These are phyloP conservation scores for Citrullus amarus DNA, from an alignment of 306 rosid species.

Conservation along the genomic window DNA sequence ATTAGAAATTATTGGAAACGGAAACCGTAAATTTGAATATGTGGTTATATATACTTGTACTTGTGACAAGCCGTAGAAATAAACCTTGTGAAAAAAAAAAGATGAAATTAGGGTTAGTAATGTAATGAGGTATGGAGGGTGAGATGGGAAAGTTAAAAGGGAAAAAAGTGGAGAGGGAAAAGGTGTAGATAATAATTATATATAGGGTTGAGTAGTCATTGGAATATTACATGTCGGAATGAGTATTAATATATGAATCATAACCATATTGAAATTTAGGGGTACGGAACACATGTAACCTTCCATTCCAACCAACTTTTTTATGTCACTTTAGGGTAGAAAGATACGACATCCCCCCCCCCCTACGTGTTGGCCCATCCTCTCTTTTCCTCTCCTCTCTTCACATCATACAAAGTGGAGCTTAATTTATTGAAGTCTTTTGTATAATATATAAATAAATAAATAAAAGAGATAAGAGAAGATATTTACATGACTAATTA, in stretches of 20 bases:
- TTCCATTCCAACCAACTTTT: not conserved
- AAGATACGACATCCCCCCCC: not conserved
- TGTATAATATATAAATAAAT: not conserved
- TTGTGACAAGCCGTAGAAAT: not conserved
- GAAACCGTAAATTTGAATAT: too few relatives aligned
- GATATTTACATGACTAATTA: not conserved
- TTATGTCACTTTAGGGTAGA: not conserved
- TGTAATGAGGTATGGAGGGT: not conserved
- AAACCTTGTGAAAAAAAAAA: too few relatives aligned
- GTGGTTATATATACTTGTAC: too few relatives aligned
- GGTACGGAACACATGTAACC: conserved; percentile 3
- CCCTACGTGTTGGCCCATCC: not conserved
- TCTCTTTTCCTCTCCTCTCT: not conserved
- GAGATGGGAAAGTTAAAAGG: not conserved
- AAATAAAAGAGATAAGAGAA: not conserved
- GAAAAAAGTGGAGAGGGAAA: not conserved
- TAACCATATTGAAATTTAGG: not conserved
- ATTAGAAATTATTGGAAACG: too few relatives aligned
- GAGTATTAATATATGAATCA: not conserved
- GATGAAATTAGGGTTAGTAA: not conserved
- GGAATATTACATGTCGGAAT: not conserved
- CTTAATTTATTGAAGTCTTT: too few relatives aligned
- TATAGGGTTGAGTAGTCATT: not conserved
- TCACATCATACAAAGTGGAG: not conserved
- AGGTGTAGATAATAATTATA: not conserved